A percentile compares a stretch with the other conserved stretches of the same genome.
Conservation (phyloP, 2,329 filamentous ascomycete genomes). For the Phialophora tarda region DNA sequence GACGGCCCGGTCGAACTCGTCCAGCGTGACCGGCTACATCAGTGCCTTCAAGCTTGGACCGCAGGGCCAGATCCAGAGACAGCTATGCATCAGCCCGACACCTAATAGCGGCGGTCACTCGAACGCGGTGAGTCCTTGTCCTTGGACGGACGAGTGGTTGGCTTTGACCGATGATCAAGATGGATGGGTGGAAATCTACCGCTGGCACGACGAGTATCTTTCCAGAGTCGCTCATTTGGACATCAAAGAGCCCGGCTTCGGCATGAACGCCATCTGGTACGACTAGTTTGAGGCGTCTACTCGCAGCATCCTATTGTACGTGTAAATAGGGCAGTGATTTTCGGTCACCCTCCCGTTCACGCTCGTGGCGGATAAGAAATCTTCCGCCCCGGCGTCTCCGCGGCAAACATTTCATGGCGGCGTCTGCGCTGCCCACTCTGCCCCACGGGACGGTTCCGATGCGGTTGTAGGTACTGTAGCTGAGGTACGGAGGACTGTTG, state of each 20-base stretch:
- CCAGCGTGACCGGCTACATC: conserved; percentile 79
- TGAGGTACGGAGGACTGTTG: neutral
- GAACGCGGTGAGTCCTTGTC: conserved; percentile 83
- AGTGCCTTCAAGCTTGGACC: conserved; percentile 75
- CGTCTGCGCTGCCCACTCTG: neutral
- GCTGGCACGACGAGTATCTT: conserved; percentile 82
- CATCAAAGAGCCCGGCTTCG: conserved; percentile 85
- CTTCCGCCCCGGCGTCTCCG: neutral
- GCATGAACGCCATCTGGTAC: conserved; percentile 97
- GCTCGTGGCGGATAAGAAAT: neutral
- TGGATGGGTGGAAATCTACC: conserved; percentile 84
- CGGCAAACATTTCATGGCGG: neutral
- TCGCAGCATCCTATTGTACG: neutral
- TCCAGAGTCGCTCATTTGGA: conserved; percentile 76
- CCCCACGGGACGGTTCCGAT: neutral
- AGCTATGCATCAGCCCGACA: conserved; percentile 81
- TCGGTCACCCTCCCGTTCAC: neutral
- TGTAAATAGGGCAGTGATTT: neutral
- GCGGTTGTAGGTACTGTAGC: neutral
- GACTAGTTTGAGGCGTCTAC: conserved; percentile 56
- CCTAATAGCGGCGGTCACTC: conserved; percentile 86
- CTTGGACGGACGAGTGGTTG: conserved; percentile 87
- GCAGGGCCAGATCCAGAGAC: conserved; percentile 73
- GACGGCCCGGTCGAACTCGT: conserved; percentile 77
- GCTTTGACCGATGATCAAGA: conserved; percentile 87